phyloP scores from a whole-genome alignment of 352 stramenopile species.

The Peronosclerospora sorghi region DNA sequence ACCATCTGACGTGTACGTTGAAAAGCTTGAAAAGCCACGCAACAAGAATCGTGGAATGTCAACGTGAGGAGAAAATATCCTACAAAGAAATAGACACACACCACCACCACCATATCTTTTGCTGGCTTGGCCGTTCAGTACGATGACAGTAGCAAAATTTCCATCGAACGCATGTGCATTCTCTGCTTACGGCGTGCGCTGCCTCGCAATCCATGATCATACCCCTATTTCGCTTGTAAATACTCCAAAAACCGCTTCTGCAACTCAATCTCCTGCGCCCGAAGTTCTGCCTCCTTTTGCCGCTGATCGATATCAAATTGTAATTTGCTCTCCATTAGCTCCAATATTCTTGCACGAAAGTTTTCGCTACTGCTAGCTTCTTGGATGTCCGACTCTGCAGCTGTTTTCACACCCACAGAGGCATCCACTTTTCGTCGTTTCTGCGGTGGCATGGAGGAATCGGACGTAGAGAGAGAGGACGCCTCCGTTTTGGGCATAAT shows the following conservation, averaged over 20 bases:
- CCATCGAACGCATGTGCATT: too few species aligned
- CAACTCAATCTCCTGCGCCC: constrained; percentile 70
- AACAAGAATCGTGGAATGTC: too few species aligned
- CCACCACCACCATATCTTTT: too few species aligned
- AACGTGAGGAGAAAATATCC: too few species aligned
- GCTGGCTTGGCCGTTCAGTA: too few species aligned
- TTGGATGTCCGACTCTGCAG: constrained; percentile 1
- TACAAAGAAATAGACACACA: too few species aligned
- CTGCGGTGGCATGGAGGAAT: not conserved
- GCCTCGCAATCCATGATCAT: not conserved
- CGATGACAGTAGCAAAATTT: too few species aligned
- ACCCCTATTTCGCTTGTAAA: constrained; percentile 58
- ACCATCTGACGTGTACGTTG: too few species aligned
- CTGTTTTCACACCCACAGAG: not conserved
- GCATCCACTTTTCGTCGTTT: constrained; percentile 22
- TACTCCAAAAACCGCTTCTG: constrained; percentile 77
- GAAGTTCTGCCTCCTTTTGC: constrained; percentile 60
- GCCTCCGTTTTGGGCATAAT: constrained; percentile 11
- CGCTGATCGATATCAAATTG: constrained; percentile 78
- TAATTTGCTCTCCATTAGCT: constrained; percentile 73
- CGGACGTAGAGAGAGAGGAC: not conserved
- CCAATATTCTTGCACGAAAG: constrained; percentile 52
- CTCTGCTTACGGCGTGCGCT: too few species aligned
- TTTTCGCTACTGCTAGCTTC: constrained; percentile 23
- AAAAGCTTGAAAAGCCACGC: too few species aligned